Conservation (phyloP, 1,284 basidiomycete species). For the Boletus smithii region DNA sequence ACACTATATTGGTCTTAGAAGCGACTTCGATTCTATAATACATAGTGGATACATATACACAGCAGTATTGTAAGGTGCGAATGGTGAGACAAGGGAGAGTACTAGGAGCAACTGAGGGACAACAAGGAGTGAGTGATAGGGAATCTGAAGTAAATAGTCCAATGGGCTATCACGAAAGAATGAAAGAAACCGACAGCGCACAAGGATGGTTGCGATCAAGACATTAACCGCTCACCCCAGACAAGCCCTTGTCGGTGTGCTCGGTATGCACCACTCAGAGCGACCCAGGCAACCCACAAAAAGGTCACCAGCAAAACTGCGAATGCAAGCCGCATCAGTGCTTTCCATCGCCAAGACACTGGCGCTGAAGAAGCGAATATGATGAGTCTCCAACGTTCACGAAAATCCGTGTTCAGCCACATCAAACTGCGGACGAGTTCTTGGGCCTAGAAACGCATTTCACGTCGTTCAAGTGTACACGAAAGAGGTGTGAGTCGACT, state of each 20-base stretch:
- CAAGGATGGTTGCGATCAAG: constrained; percentile 32
- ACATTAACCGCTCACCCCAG: constrained; percentile 74
- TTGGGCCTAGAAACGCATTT: constrained; percentile 46
- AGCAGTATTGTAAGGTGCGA: neutral
- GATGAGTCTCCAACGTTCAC: constrained; percentile 64
- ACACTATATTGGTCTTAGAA: neutral
- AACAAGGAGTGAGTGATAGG: neutral
- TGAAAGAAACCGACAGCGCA: neutral
- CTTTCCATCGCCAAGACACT: constrained; percentile 64
- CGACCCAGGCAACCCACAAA: constrained; percentile 58
- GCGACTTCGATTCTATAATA: constrained; percentile 11
- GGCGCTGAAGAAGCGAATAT: constrained; percentile 68
- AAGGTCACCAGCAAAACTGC: constrained; percentile 52
- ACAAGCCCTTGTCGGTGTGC: constrained; percentile 69
- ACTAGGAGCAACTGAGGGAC: neutral
- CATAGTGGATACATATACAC: constrained; percentile 16
- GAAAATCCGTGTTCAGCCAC: constrained; percentile 73
- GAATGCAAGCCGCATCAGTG: constrained; percentile 56
- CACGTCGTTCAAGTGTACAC: neutral
- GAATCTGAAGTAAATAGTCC: neutral
- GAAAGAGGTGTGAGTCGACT: constrained; percentile 1
- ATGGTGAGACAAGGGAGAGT: neutral
- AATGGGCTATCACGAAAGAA: neutral
- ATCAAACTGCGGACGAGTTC: constrained; percentile 55
- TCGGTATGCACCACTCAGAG: constrained; percentile 58